These are phyloP conservation scores for Xanthoceras sorbifolium DNA, from an alignment of 345 rosid species.

Conservation along the genomic window DNA sequence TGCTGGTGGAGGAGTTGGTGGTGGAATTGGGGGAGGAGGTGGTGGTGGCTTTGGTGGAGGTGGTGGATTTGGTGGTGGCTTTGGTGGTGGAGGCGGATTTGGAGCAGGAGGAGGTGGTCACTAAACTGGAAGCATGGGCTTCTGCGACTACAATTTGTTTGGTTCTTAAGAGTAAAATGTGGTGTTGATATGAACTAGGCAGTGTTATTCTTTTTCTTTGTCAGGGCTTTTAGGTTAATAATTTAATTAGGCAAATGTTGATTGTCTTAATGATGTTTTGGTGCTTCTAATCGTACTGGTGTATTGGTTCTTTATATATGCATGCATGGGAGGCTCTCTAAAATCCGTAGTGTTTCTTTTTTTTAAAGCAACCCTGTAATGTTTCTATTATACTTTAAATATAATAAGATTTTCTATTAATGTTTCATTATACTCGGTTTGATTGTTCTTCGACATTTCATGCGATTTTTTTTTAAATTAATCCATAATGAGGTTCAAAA, in stretches of 20 bases:
- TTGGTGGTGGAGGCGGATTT: background rate
- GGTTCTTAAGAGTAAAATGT: too few relatives aligned
- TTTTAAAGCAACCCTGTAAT: too few relatives aligned
- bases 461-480: too few relatives aligned
- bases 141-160: background rate
- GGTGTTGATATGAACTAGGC: background rate
- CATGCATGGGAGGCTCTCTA: background rate
- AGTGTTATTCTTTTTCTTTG: background rate
- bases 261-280: background rate
- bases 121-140: background rate
- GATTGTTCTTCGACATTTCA: background rate
- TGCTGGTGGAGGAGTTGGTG: background rate
- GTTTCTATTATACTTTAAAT: background rate
- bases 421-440: background rate
- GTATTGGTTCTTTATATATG: background rate
- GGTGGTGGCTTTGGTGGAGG: constrained; percentile 19
- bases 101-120: constrained; percentile 14
- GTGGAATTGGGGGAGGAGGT: background rate
- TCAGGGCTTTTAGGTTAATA: background rate
- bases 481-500: background rate
- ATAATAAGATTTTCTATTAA: background rate
- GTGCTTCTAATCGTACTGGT: background rate
- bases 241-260: background rate
- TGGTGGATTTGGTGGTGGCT: constrained; percentile 10
- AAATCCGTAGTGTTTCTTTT: background rate